Base-by-base conservation (phyloP, 2,329 filamentous ascomycete genomes). In the Fonsecaea multimorphosa region DNA sequence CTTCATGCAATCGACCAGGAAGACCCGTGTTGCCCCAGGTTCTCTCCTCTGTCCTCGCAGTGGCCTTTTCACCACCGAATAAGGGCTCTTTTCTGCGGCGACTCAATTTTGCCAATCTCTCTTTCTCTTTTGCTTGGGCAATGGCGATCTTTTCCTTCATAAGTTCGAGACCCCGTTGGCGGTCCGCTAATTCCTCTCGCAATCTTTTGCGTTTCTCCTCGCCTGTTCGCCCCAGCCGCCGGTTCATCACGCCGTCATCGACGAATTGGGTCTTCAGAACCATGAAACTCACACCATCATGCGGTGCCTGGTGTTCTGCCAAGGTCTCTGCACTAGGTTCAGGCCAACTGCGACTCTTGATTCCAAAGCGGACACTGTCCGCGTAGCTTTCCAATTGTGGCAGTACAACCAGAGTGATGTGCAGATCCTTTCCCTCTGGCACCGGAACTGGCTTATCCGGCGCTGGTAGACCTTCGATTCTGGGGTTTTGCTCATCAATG, bases 241-340 rank as follows among this genome's bases (percentile, higher is more conserved):
- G 74, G 68, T 77, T 64, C 73, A 79, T 73, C 65, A 80, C 63
- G 80, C 85, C 68, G 83, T 95, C 93, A 68, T 91, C 89, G 0
- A 97, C 91, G 89, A 93, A 98, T 59, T 92, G 88, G 11, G 97
- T 86, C 59, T 88, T 87, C 67, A 88, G 84, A 55, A 99, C 86
- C 84, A 91, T 92, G 78, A 91, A 98, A 76, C 93, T 97, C 76
- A 97, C 86, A 2, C 93, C 93, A 72, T 96, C 93, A 74, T 97
- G 93, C 14, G 83, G 83, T 27, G 84, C 86, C 6, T 87, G 90
- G 22, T 60, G 59, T 12, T n/a, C 34, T 57, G 16, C n/a, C 7
- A 29, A 12, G 49, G 51, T 31, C 9, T n/a, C 49, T n/a, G 59
- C 61, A 14, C 59, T 36, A 32, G 44, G 61, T 38, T 71, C 70